Conservation (phyloP, 441 rosid genomes). For the Melastoma candidum region DNA sequence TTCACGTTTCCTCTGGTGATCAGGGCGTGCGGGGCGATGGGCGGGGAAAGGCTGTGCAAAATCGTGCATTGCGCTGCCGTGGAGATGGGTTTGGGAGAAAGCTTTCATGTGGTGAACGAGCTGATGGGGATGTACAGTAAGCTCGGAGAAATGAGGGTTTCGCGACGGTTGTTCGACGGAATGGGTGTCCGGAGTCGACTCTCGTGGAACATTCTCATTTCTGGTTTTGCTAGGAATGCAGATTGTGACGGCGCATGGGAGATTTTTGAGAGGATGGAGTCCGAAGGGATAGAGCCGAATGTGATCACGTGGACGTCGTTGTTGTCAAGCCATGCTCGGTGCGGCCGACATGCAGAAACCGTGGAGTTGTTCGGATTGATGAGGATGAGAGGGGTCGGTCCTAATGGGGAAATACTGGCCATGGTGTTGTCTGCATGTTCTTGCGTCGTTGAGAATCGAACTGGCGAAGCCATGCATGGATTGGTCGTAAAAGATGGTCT, state of each 20-base stretch:
- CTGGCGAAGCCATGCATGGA: slow-evolving; percentile 45
- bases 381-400: slow-evolving; percentile 35
- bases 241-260: slow-evolving; percentile 39
- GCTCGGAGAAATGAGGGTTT: slow-evolving; percentile 29
- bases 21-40: slow-evolving; percentile 31
- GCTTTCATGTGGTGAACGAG: slow-evolving; percentile 50
- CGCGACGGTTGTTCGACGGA: slow-evolving; percentile 46
- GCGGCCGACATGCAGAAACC: slow-evolving; percentile 35
- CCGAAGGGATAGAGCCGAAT: slow-evolving; percentile 47
- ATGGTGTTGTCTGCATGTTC: slow-evolving; percentile 58
- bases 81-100: slow-evolving; percentile 31
- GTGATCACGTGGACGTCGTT: slow-evolving; percentile 65
- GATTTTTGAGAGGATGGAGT: slow-evolving; percentile 43
- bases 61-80: slow-evolving; percentile 37
- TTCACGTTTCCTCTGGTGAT: slow-evolving; percentile 42
- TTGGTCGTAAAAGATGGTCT: slow-evolving; percentile 51
- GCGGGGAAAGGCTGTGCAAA: slow-evolving; percentile 21
- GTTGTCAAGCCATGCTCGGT: slow-evolving; percentile 53
- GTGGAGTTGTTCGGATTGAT: slow-evolving; percentile 37
- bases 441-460: slow-evolving; percentile 21
- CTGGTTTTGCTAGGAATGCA: slow-evolving; percentile 35
- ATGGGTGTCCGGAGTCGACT: slow-evolving; percentile 40
- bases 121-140: slow-evolving; percentile 47
- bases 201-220: slow-evolving; percentile 63
- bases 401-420: slow-evolving; percentile 52